Percentiles rank a stretch among this genome's conserved stretches.
phyloP scores from a whole-genome alignment of 768 basidiomycete genomes.

The Naganishia vaughanmartiniae region DNA sequence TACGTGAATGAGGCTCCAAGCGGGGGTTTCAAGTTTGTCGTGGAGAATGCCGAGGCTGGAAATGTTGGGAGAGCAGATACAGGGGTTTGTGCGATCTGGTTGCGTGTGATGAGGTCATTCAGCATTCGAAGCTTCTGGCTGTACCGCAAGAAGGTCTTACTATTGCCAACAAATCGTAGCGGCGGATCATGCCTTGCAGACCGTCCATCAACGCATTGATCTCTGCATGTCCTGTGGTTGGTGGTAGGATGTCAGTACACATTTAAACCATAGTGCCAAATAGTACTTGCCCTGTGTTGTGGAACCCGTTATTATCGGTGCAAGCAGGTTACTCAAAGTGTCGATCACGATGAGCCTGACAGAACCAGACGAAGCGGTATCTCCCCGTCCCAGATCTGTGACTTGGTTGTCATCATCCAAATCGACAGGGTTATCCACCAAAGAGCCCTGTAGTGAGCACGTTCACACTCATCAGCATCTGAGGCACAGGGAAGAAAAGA shows the following conservation, averaged over 20 bases:
- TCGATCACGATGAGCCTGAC: constrained; percentile 43
- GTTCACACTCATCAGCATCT: not conserved
- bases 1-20: constrained; percentile 44
- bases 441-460: not conserved
- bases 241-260: not conserved
- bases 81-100: constrained; percentile 23
- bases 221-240: constrained; percentile 9
- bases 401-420: not conserved
- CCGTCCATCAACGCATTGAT: constrained; percentile 27
- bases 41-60: constrained; percentile 42
- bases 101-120: not conserved
- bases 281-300: constrained; percentile 37
- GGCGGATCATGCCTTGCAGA: constrained; percentile 11
- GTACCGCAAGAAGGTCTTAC: constrained; percentile 24
- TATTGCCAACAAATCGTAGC: not conserved
- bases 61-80: constrained; percentile 41
- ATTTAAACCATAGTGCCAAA: too few relatives aligned
- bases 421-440: not conserved
- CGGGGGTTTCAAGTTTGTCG: constrained; percentile 43
- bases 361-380: constrained; percentile 5
- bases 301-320: constrained; percentile 41
- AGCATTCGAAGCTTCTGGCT: not conserved
- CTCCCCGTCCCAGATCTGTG: not conserved
- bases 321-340: constrained; percentile 39
- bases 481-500: not conserved